Evolutionary conservation across 495 filamentous ascomycete genomes (phyloP), one percentile per base, ranked within the genome.

Genomic region (Xylaria cubensis): DNA sequence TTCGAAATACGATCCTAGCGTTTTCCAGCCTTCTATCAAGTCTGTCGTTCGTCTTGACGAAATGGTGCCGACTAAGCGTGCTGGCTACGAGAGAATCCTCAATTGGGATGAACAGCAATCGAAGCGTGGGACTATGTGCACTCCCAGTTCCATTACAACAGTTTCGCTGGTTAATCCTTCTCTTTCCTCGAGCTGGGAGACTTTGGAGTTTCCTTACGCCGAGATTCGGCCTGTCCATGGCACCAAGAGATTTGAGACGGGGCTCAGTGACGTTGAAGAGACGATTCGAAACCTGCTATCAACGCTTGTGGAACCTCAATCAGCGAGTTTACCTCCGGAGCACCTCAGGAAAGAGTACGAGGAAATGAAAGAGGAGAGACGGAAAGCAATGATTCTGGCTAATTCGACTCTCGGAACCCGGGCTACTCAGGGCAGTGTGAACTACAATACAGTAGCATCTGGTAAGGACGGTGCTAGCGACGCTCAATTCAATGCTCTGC

Each of bases 271-370:
- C 17, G 17, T 76, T 6, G 55, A 71, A 21, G 32, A 70, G 24
- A 62, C 71, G 4, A 34, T 78, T 12, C 36, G 59, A 44, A 75
- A 55, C 19, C 34, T 63, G 21, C 41, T 75, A 29, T 42, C 55
- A 7, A 51, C 46, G 2, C 44, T 77, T 12, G 58, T 69, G 17
- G 71, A 41, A 4, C 75, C 75, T 1, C 73, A 42, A 26, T 69
- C 77, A 8, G 75, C 73, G n/a, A 63, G 73, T 8, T 63, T 75
- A 17, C 77, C 75, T 17, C 48, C 50, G 5, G 53, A 50, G 17
- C 63, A 67, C 29, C 53, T 75, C 29, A 63, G 71, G n/a, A 36
- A 71, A 48, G 69, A 71, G 12, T 74, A 78, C 32, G 59, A 75
- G 6, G 15, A 64, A 44, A 15, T 53, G 6, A 51, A 10, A n/a